Percentiles rank a stretch among this genome's conserved stretches.
Conservation (phyloP, 768 basidiomycete species). For the Psilocybe subaeruginosa region DNA sequence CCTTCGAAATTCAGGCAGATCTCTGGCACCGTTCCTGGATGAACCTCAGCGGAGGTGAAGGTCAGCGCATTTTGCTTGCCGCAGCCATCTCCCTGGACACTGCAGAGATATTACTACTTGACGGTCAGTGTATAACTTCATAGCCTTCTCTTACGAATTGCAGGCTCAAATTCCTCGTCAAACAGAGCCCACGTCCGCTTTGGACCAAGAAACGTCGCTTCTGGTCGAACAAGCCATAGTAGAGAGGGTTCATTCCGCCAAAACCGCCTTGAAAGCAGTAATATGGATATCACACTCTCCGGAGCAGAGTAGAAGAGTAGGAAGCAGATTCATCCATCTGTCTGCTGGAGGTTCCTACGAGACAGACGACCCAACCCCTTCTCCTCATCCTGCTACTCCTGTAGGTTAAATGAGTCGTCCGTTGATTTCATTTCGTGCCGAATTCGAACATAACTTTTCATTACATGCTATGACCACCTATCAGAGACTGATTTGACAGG, state of each 20-base stretch:
- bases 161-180: background rate
- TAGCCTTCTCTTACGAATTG: background rate
- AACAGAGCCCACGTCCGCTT: constrained; percentile 87
- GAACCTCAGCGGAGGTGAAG: constrained; percentile 84
- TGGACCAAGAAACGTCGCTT: constrained; percentile 69
- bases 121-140: constrained; percentile 53
- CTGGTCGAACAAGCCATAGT: constrained; percentile 68
- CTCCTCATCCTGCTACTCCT: constrained; percentile 14
- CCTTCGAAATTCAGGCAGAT: constrained; percentile 68
- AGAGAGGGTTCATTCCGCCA: constrained; percentile 48
- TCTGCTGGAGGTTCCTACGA: constrained; percentile 47
- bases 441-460: background rate
- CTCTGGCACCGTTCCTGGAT: constrained; percentile 85
- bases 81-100: constrained; percentile 72
- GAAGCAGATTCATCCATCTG: constrained; percentile 65
- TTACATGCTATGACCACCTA: no score
- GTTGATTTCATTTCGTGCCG: background rate
- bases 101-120: constrained; percentile 79
- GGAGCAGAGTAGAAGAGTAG: constrained; percentile 76
- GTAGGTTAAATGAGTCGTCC: constrained; percentile 1
- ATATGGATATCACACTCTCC: constrained; percentile 91
- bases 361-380: constrained; percentile 23
- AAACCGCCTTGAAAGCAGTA: constrained; percentile 65
- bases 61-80: constrained; percentile 81
- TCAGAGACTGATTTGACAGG: no score